Conservation (phyloP, 352 stramenopile genomes). For the Phytophthora uliginosa region DNA sequence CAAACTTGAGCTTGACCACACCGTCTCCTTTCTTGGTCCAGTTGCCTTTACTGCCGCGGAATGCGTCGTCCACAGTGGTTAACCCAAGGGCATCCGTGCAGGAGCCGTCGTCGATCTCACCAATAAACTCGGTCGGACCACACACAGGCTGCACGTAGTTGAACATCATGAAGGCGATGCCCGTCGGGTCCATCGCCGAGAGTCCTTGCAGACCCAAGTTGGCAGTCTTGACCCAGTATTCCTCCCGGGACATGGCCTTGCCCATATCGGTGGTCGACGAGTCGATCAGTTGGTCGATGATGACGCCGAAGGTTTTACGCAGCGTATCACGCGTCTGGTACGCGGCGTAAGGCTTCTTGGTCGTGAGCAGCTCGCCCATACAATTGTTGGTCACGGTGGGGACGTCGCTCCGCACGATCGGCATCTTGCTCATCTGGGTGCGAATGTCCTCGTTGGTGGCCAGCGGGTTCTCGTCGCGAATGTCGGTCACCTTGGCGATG, state of each 20-base stretch:
- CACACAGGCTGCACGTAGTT: conserved; percentile 74
- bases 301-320: conserved; percentile 61
- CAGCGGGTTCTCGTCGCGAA: conserved; percentile 36
- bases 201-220: conserved; percentile 40
- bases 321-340: conserved; percentile 60
- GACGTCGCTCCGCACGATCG: conserved; percentile 58
- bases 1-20: conserved; percentile 51
- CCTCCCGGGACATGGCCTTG: conserved; percentile 35
- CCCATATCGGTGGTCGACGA: conserved; percentile 51
- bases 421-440: conserved; percentile 45
- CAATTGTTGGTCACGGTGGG: conserved; percentile 57
- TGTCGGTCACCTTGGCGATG: conserved; percentile 47
- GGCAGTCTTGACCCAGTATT: conserved; percentile 51
- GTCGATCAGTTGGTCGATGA: conserved; percentile 67
- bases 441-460: conserved; percentile 54
- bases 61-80: conserved; percentile 50
- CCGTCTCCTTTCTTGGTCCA: conserved; percentile 60
- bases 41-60: conserved; percentile 45
- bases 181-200: conserved; percentile 54
- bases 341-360: conserved; percentile 41
- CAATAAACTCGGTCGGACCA: conserved; percentile 61
- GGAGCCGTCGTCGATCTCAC: conserved; percentile 66
- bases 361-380: conserved; percentile 41
- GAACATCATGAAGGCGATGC: conserved; percentile 52
- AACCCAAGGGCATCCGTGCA: conserved; percentile 51